Evolutionary conservation across 192 early-diverging fungal species (phyloP).

Genomic region (Allomyces macrogynus): DNA sequence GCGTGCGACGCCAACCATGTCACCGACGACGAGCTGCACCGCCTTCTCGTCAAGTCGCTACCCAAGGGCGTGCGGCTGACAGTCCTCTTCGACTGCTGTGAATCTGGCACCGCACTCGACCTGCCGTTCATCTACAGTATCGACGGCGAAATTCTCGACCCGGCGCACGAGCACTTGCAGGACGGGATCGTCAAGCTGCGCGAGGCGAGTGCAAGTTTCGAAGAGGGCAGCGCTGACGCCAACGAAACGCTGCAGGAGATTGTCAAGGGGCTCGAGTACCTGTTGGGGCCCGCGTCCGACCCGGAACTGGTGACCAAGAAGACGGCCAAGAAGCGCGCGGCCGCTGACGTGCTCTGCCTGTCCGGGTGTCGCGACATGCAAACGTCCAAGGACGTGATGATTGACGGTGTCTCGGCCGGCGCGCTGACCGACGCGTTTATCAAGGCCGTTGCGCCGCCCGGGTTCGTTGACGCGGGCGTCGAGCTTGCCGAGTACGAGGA

Average conservation of each 20-base stretch:
- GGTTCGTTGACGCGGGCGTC: too few species aligned
- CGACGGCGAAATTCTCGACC: slow-evolving; percentile 26
- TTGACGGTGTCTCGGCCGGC: slow-evolving; percentile 28
- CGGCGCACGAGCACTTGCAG: slow-evolving; percentile 17
- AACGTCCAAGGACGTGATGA: slow-evolving; percentile 42
- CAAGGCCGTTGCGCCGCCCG: slow-evolving; percentile 12
- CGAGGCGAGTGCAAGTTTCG: slow-evolving; percentile 9
- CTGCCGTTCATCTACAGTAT: slow-evolving; percentile 60
- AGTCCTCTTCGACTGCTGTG: slow-evolving; percentile 68
- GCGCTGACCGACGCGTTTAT: slow-evolving; percentile 60
- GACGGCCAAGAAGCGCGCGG: slow-evolving; percentile 14
- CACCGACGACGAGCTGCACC: slow-evolving; percentile 13
- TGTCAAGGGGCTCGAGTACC: slow-evolving; percentile 8
- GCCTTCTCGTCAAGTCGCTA: slow-evolving; percentile 13
- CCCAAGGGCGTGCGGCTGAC: slow-evolving; percentile 52
- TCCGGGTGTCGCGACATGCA: slow-evolving; percentile 53
- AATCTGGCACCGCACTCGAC: slow-evolving; percentile 63
- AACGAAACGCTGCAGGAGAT: slow-evolving; percentile 8
- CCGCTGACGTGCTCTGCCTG: slow-evolving; percentile 55
- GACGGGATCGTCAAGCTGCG: slow-evolving; percentile 12
- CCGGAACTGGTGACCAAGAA: slow-evolving; percentile 11
- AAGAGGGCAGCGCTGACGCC: slow-evolving; percentile 11
- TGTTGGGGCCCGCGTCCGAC: not conserved
- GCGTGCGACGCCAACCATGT: slow-evolving; percentile 8
- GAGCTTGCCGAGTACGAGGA: too few species aligned